Conservation (phyloP, 352 stramenopile genomes). For the Phytophthora constricta region DNA sequence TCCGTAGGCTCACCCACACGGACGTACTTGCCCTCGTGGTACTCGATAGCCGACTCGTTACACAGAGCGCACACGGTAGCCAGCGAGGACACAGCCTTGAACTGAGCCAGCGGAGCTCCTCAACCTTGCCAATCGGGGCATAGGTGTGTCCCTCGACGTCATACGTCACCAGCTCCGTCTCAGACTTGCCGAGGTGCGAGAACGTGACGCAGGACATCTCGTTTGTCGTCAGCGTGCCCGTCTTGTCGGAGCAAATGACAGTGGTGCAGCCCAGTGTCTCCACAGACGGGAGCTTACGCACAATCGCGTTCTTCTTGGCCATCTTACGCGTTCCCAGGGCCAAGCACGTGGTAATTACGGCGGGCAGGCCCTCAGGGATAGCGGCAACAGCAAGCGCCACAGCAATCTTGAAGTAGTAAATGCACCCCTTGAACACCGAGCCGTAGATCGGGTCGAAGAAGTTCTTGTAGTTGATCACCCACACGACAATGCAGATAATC, state of each 20-base stretch:
- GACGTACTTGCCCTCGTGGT: slow-evolving; percentile 87
- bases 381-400: slow-evolving; percentile 98
- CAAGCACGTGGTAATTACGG: slow-evolving; percentile 98
- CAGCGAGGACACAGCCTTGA: slow-evolving; percentile 84
- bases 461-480: slow-evolving; percentile 97
- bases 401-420: slow-evolving; percentile 99
- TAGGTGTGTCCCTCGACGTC: slow-evolving; percentile 95
- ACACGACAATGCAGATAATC: slow-evolving; percentile 97
- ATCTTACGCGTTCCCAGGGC: slow-evolving; percentile 96
- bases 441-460: slow-evolving; percentile 93
- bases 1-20: slow-evolving; percentile 97
- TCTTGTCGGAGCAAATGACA: slow-evolving; percentile 95
- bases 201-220: slow-evolving; percentile 96
- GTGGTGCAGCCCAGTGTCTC: slow-evolving; percentile 98
- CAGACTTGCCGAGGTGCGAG: slow-evolving; percentile 62
- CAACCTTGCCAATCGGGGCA: slow-evolving; percentile 83
- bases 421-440: slow-evolving; percentile 94
- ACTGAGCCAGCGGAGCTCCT: slow-evolving; percentile 53
- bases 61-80: slow-evolving; percentile 94
- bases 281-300: slow-evolving; percentile 97
- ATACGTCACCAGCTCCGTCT: slow-evolving; percentile 90
- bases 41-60: slow-evolving; percentile 96
- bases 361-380: slow-evolving; percentile 98
- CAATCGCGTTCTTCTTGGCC: slow-evolving; percentile 98
- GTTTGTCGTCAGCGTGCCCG: slow-evolving; percentile 98